Evolutionary conservation across 1,139 yeast genomes (phyloP), one percentile per base, ranked within the genome.

Genomic region (Taphrina pruni): DNA sequence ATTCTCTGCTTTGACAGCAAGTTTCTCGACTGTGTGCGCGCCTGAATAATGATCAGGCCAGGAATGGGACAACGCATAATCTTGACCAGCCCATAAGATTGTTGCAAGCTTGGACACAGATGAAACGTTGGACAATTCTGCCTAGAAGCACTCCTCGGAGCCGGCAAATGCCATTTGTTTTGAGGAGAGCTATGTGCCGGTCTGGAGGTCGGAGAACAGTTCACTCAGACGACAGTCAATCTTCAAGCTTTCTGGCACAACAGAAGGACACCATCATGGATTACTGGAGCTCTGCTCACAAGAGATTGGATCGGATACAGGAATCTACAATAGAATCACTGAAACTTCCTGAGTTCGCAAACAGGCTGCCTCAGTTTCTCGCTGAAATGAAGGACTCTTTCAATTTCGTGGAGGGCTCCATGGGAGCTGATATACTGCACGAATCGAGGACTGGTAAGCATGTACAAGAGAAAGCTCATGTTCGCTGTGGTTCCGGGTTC

Each of bases 351-450:
- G 35, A 58, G 41, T 20, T 45, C 17, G 62, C 62, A 11, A 32
- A 17, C 35, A 32, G 43, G 43, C n/a, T 58, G 39, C 62, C 51
- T 26, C 54, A 45, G 11, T 45, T 58, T 6, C 5, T 58, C 17
- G 11, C 43, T n/a, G 35, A 36, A 9, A 26, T 58, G 54, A 43
- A 45, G 12, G 52, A 45, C 26, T 45, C 67, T 7, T 55, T 64
- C 21, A 43, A 56, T 36, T 64, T 64, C 35, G 56, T 45, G 58
- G 52, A 39, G 12, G 69, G 65, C 20, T 65, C 69, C 6, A 45
- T 73, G 35, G 74, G 73, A 39, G 65, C 55, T 32, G 70, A 73
- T 17, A 64, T 73, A 50, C 14, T 72, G n/a, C 60, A 64, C 9
- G 73, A 73, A 21, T 58, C 71, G 12, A 32, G 39, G 6, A 71